Evolutionary conservation across 768 basidiomycete genomes (phyloP).

Genomic region (Pleurotus cornucopiae): DNA sequence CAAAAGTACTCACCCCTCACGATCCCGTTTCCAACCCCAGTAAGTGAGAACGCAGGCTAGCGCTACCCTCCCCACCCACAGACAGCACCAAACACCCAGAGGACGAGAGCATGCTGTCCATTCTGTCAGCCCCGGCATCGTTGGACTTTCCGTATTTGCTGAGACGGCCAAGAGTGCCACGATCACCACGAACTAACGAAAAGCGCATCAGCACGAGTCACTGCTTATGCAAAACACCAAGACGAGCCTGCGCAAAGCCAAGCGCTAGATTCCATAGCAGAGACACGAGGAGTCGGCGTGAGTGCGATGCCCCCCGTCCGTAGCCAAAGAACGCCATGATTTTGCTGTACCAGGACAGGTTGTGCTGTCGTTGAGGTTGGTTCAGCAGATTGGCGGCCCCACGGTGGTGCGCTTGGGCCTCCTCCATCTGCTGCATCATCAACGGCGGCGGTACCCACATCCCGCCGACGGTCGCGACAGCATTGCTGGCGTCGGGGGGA

Average conservation of each 20-base stretch:
- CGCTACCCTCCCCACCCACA: constrained; percentile 48
- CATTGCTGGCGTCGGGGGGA: neutral
- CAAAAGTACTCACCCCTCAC: constrained; percentile 18
- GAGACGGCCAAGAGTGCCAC: constrained; percentile 42
- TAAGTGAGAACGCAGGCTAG: constrained; percentile 39
- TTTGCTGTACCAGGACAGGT: constrained; percentile 14
- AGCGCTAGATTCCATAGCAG: constrained; percentile 40
- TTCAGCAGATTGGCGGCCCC: neutral
- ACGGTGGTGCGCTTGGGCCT: constrained; percentile 3
- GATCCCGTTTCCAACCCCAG: constrained; percentile 44
- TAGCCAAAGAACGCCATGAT: constrained; percentile 42
- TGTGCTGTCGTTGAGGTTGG: constrained; percentile 17
- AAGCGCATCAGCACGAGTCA: neutral
- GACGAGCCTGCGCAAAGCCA: constrained; percentile 45
- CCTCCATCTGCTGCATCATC: constrained; percentile 7
- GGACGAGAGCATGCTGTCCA: constrained; percentile 51
- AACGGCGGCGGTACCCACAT: constrained; percentile 5
- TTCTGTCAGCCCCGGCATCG: constrained; percentile 31
- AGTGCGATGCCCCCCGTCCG: constrained; percentile 44
- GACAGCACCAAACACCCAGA: constrained; percentile 51
- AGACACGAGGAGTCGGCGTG: constrained; percentile 44
- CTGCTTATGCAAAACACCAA: neutral
- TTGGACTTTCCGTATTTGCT: constrained; percentile 38
- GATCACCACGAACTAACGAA: constrained; percentile 40
- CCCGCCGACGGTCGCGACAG: neutral